phyloP scores from a whole-genome alignment of 495 filamentous ascomycete species.

The Letharia lupina region DNA sequence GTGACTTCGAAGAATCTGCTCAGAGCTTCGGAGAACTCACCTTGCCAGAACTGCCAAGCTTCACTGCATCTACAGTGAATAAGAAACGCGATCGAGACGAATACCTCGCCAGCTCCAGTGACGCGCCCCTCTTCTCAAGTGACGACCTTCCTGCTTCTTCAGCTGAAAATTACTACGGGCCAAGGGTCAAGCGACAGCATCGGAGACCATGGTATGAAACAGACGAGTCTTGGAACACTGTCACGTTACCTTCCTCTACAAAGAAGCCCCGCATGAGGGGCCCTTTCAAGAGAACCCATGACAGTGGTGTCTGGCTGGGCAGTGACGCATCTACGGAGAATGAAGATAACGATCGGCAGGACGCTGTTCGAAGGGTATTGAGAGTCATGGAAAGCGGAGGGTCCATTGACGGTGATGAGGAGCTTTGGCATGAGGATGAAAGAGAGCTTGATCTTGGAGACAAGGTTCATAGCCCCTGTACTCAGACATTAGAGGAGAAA shows the following conservation, averaged over 20 bases:
- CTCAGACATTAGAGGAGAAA: background rate
- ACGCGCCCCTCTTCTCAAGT: slow-evolving; percentile 69
- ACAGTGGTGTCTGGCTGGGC: slow-evolving; percentile 77
- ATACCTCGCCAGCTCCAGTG: slow-evolving; percentile 45
- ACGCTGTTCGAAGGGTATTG: background rate
- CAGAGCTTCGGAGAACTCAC: background rate
- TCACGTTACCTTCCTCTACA: slow-evolving; percentile 31
- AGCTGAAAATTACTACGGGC: slow-evolving; percentile 57
- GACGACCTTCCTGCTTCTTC: slow-evolving; percentile 63
- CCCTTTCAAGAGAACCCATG: slow-evolving; percentile 55
- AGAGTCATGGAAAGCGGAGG: slow-evolving; percentile 2
- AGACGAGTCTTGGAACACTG: slow-evolving; percentile 18
- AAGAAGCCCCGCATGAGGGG: slow-evolving; percentile 41
- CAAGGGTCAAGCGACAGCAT: slow-evolving; percentile 51
- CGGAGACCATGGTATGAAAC: slow-evolving; percentile 67
- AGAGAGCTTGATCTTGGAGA: background rate
- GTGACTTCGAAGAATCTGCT: background rate
- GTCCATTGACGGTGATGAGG: slow-evolving; percentile 1
- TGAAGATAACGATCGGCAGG: slow-evolving; percentile 3
- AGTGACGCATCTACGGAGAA: slow-evolving; percentile 40
- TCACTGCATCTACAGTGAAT: background rate
- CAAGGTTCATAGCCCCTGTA: background rate
- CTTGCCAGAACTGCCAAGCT: slow-evolving; percentile 2
- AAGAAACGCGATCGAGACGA: slow-evolving; percentile 11
- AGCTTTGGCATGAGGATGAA: slow-evolving; percentile 1